Evolutionary conservation across 2,329 filamentous ascomycete species (phyloP).

Genomic region (Achaetomium macrosporum): DNA sequence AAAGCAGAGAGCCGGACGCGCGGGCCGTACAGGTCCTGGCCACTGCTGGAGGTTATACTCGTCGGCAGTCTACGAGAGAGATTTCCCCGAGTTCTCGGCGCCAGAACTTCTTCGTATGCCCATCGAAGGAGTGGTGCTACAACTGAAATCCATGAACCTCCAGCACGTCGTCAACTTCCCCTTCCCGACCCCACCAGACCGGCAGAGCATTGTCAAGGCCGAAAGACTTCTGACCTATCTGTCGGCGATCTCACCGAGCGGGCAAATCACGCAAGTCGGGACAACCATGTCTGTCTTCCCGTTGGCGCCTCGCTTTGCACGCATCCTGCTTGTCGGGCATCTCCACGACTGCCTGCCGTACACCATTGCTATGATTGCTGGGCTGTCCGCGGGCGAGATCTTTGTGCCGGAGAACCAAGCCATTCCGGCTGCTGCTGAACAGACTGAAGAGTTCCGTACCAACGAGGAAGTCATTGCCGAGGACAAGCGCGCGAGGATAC

Average conservation of each 20-base stretch:
- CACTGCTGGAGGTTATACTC: slow-evolving; percentile 96
- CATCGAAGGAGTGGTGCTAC: slow-evolving; percentile 85
- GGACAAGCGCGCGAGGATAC: slow-evolving; percentile 58
- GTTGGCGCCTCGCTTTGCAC: slow-evolving; percentile 80
- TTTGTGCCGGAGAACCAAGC: slow-evolving; percentile 79
- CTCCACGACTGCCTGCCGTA: slow-evolving; percentile 77
- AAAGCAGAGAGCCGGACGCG: slow-evolving; percentile 84
- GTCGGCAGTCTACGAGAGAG: slow-evolving; percentile 85
- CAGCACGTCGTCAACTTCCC: slow-evolving; percentile 90
- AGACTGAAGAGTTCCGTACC: slow-evolving; percentile 48
- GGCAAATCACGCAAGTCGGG: slow-evolving; percentile 73
- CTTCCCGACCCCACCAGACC: slow-evolving; percentile 84
- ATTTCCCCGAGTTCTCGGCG: slow-evolving; percentile 78
- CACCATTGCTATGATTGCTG: slow-evolving; percentile 81
- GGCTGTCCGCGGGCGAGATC: slow-evolving; percentile 79
- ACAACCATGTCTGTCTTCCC: slow-evolving; percentile 83
- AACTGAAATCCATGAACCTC: slow-evolving; percentile 91
- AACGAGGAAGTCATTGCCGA: slow-evolving; percentile 68
- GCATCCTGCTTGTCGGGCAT: slow-evolving; percentile 85
- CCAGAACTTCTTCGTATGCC: slow-evolving; percentile 89
- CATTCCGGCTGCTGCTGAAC: slow-evolving; percentile 49
- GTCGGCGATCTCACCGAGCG: slow-evolving; percentile 66
- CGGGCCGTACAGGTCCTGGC: slow-evolving; percentile 88
- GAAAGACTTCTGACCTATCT: slow-evolving; percentile 84
- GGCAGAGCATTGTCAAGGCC: slow-evolving; percentile 68